Base-by-base conservation (phyloP, 495 filamentous ascomycete genomes). In the Lindgomyces ingoldianus region DNA sequence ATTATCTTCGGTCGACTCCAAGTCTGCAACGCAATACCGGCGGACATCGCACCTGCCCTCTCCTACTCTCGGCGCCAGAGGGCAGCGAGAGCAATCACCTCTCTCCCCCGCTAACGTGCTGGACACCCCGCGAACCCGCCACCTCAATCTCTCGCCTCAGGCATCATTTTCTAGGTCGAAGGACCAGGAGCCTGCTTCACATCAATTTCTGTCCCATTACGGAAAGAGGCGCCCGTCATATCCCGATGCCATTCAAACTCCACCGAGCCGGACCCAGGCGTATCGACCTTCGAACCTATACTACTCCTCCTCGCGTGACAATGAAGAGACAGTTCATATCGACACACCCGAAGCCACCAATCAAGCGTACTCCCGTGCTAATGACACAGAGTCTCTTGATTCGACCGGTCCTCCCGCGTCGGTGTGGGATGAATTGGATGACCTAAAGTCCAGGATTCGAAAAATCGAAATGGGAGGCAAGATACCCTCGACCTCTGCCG, bases 401-500 rank as follows among this genome's bases (percentile, higher is more conserved):
- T 91, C 90, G 0, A 91, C 86, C 1, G 68, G 62, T 6, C 91
- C 91, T 9, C 89, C 92, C 21, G 96, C 94, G 1, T 95, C 91
- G 0, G 90, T 98, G 10, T 98, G 95, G 95, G 94, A 98, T 74
- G 94, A 98, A 75, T 77, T 98, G 19, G 94, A 98, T 67, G 95
- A 98, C 56, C 78, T 98, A 12, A 98, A 98, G 73, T 93, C 91
- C 10, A 85, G 95, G 21, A 96, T 98, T 65, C 86, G 89, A 62
- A 90, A 90, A 48, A 82, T 98, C n/a, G 94, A 98, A 73, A 73
- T 93, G 55, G 95, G 91, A 2, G 92, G 93, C 26, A 96, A 91
- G 72, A 77, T 92, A 12, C 92, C 93, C 1, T 78, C 90, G 0
- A 91, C 86, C 11, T 91, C 91, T 1, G 88, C 85, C 45, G 89